Base-by-base conservation (phyloP, 495 filamentous ascomycete species). In the Pyrenula aspistea region DNA sequence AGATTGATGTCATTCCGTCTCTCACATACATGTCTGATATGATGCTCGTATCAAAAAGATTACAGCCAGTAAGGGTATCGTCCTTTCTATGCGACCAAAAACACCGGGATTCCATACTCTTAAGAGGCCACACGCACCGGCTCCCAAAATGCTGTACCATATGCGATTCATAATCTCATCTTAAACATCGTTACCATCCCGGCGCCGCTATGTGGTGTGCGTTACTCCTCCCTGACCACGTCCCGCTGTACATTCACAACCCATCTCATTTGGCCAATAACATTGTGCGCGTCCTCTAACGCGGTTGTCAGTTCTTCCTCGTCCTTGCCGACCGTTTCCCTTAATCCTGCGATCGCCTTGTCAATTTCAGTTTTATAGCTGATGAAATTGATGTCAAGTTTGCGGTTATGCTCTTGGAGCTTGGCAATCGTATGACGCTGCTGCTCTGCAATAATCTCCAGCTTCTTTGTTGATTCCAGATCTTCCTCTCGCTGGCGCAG, bases 231-330 rank as follows among this genome's bases (percentile, higher is more conserved):
- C n/a, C n/a, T n/a, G 15, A 8, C 8, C 31, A 52, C 50, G 20
- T 52, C 22, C 4, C 50, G 22, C n/a, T 52, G 19, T 52, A 52
- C 50, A 20, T 20, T 24, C 50, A 52, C 20, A 21, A 52, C 50
- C 50, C 50, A 52, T 24, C 22, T 52, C 50, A 52, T 52, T 52
- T 52, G 50, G 22, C 22, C 50, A 24, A 24, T 52, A 10, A 52
- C 50, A 20, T 24, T 20, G 8, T 20, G n/a, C 19, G 22, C 22
- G 10, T 52, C 50, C 50, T 52, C 50, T 10, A 52, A 19, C 8
- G n/a, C 22, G 19, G 19, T 19, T 10, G 22, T 19, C 8, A 52
- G 4, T 20, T 8, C 22, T 10, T 19, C 22, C 8, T 52, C 50
- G 20, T 52, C 20, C 22, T 10, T 19, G 19, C 50, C 22, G 19